These are phyloP conservation scores for carrot (Daucus carota) DNA, from an alignment of 129 eudicot species.

Conservation along the genomic window DH1_v3.0 NC_030381.2:53214001-53214500, in stretches of 20 bases:
- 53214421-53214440: slow-evolving; percentile 84
- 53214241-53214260: slow-evolving; percentile 9
- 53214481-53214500: background rate
- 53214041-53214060: background rate
- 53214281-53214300: background rate
- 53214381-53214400: slow-evolving; percentile 10
- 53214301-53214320: background rate
- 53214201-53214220: background rate
- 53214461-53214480: slow-evolving; percentile 50
- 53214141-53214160: background rate
- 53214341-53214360: slow-evolving; percentile 11
- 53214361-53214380: background rate
- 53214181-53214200: background rate
- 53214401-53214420: slow-evolving; percentile 70
- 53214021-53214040: background rate
- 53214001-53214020: background rate
- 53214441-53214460: slow-evolving; percentile 81
- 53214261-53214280: background rate
- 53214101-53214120: background rate
- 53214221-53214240: background rate
- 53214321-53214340: background rate
- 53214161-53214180: background rate
- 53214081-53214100: background rate
- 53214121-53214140: background rate
- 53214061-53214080: background rate